These are phyloP conservation scores for Sphaerulina musiva DNA, from an alignment of 2,329 filamentous ascomycete species.

Conservation along the genomic window DNA sequence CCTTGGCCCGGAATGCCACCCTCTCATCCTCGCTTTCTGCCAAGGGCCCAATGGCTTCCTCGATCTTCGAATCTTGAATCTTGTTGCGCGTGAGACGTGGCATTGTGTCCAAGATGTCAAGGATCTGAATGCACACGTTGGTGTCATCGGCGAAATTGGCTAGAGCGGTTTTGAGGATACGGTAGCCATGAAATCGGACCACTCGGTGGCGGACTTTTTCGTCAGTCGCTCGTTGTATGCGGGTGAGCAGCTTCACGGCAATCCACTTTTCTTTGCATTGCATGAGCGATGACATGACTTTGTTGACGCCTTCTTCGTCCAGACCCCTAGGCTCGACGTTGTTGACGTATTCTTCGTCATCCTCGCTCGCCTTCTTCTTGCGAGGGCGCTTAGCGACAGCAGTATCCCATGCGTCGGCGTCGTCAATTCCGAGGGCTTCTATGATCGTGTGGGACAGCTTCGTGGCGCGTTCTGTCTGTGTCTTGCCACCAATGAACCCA, in stretches of 20 bases:
- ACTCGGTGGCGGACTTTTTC: conserved; percentile 82
- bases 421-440: conserved; percentile 91
- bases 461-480: conserved; percentile 89
- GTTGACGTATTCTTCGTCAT: conserved; percentile 93
- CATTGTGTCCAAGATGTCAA: conserved; percentile 82
- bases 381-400: conserved; percentile 81
- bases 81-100: conserved; percentile 93
- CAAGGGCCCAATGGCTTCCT: conserved; percentile 67
- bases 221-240: conserved; percentile 80
- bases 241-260: conserved; percentile 83
- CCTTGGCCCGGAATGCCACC: conserved; percentile 63
- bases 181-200: conserved; percentile 94
- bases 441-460: conserved; percentile 85
- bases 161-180: conserved; percentile 82
- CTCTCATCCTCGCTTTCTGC: conserved; percentile 58
- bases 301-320: conserved; percentile 76
- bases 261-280: conserved; percentile 99
- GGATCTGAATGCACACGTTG: conserved; percentile 81
- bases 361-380: conserved; percentile 85
- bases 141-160: conserved; percentile 80
- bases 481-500: conserved; percentile 94
- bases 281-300: conserved; percentile 93
- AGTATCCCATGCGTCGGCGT: conserved; percentile 86
- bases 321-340: conserved; percentile 73
- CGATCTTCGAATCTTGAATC: conserved; percentile 92